Evolutionary conservation across 2,329 filamentous ascomycete genomes (phyloP), one percentile per base, ranked within the genome.

Genomic region (Scedosporium dehoogii): DNA sequence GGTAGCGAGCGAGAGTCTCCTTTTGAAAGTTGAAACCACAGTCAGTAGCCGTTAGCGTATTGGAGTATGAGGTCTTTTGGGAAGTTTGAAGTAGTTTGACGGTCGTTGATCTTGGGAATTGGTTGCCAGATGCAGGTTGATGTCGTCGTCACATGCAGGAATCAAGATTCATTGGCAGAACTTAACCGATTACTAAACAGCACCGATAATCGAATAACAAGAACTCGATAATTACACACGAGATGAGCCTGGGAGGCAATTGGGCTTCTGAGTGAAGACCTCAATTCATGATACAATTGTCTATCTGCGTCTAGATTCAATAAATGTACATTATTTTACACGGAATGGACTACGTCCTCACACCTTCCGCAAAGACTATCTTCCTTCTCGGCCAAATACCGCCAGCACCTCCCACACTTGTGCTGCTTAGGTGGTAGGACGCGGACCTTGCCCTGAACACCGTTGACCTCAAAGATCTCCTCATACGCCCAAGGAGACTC

Each of bases 371-470:
- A 97, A 18, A 96, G 75, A 46, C 77, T 73, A 18, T 89, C 85
- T 67, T 87, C 81, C 58, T 75, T 74, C n/a, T 82, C 78, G n/a
- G 89, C 86, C 25, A 89, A 81, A 73, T 91, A 96, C 65, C 89
- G 85, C 94, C 94, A 99, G 75, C 94, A 99, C 59, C 94, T 81
- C 0, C 84, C 81, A 72, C 94, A 99, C 73, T 97, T 99, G 57
- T 80, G 75, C 12, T 79, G 69, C 67, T 68, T 72, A 1, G 83
- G 83, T 63, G 83, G 79, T 59, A 80, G 67, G 23, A 81, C 78
- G 66, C 75, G 73, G 23, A 78, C 79, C 33, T 67, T 74, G 41
- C 75, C 76, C 63, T 66, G 67, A 5, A 64, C 61, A 27, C 71
- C 77, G 46, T 70, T 69, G 2, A 78, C 72, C 65, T 78, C 77